phyloP scores from a whole-genome alignment of 164 flowering plant genomes.

The Cinnamomum micranthum region DNA sequence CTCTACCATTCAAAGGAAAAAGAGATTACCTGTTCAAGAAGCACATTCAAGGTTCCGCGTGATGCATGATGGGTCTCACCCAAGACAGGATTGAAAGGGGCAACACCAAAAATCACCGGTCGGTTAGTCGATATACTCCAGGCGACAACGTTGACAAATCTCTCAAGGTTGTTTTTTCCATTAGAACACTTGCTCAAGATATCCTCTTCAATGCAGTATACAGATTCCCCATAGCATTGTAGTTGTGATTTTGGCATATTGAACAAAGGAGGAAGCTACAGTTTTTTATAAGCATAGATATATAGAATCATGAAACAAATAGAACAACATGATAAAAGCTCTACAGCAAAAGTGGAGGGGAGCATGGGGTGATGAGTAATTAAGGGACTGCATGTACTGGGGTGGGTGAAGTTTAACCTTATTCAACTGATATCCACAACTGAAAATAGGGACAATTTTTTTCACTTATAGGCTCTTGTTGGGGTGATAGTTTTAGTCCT shows the following conservation, averaged over 20 bases:
- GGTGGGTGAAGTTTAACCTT: too few species aligned
- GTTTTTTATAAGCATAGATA: background rate
- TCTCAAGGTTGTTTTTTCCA: slow-evolving; percentile 38
- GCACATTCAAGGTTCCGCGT: slow-evolving; percentile 55
- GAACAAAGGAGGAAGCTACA: slow-evolving; percentile 74
- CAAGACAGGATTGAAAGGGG: slow-evolving; percentile 83
- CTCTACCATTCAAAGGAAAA: too few species aligned
- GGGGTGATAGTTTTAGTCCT: too few species aligned
- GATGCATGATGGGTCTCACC: slow-evolving; percentile 96
- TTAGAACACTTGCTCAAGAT: slow-evolving; percentile 45
- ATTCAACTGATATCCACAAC: too few species aligned
- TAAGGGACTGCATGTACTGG: too few species aligned
- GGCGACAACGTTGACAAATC: slow-evolving; percentile 58
- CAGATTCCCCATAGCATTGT: slow-evolving; percentile 74
- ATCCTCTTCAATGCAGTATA: slow-evolving; percentile 49
- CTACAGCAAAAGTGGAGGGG: too few species aligned
- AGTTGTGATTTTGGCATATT: slow-evolving; percentile 88
- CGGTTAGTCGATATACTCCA: slow-evolving; percentile 76
- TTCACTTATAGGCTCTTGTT: too few species aligned
- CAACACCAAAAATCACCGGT: slow-evolving; percentile 59
- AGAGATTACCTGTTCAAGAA: slow-evolving; percentile 63
- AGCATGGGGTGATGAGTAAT: too few species aligned
- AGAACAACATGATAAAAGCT: background rate
- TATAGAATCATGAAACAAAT: background rate
- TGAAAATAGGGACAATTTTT: too few species aligned